phyloP scores from a whole-genome alignment of 495 filamentous ascomycete genomes.

The Hypoxylon rickii region DNA sequence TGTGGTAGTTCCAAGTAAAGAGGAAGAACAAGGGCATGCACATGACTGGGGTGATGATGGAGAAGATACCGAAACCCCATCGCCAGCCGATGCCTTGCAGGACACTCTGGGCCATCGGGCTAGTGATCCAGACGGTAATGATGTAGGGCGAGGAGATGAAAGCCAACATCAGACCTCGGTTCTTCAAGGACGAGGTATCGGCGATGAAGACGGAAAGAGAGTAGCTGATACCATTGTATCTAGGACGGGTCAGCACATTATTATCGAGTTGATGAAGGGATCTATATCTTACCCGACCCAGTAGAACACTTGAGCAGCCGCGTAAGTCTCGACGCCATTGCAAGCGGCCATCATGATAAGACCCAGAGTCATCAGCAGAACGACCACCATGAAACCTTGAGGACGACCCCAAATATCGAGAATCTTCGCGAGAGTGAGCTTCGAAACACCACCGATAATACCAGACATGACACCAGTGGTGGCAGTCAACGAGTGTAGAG shows the following conservation, averaged over 20 bases:
- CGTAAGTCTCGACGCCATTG: slow-evolving; percentile 54
- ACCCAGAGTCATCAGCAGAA: slow-evolving; percentile 48
- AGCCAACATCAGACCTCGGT: slow-evolving; percentile 65
- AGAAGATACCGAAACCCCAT: slow-evolving; percentile 67
- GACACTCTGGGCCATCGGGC: slow-evolving; percentile 52
- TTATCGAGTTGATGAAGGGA: neutral
- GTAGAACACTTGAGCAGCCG: slow-evolving; percentile 60
- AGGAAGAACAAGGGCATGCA: slow-evolving; percentile 58
- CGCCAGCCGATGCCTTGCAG: slow-evolving; percentile 56
- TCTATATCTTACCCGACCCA: slow-evolving; percentile 45
- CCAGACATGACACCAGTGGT: slow-evolving; percentile 53
- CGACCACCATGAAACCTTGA: slow-evolving; percentile 48
- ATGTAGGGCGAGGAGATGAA: slow-evolving; percentile 70
- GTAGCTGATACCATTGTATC: slow-evolving; percentile 62
- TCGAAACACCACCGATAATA: slow-evolving; percentile 65
- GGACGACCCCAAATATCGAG: slow-evolving; percentile 68
- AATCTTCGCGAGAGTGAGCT: slow-evolving; percentile 66
- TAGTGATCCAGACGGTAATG: slow-evolving; percentile 60
- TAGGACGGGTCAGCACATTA: slow-evolving; percentile 33
- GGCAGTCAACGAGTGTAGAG: slow-evolving; percentile 51
- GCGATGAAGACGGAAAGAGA: slow-evolving; percentile 66
- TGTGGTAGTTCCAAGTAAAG: slow-evolving; percentile 57
- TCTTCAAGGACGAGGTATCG: slow-evolving; percentile 66
- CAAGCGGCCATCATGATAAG: slow-evolving; percentile 59
- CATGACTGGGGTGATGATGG: slow-evolving; percentile 61